Base-by-base conservation (phyloP, 2,329 filamentous ascomycete genomes). In the Helminthosporium solani region DNA sequence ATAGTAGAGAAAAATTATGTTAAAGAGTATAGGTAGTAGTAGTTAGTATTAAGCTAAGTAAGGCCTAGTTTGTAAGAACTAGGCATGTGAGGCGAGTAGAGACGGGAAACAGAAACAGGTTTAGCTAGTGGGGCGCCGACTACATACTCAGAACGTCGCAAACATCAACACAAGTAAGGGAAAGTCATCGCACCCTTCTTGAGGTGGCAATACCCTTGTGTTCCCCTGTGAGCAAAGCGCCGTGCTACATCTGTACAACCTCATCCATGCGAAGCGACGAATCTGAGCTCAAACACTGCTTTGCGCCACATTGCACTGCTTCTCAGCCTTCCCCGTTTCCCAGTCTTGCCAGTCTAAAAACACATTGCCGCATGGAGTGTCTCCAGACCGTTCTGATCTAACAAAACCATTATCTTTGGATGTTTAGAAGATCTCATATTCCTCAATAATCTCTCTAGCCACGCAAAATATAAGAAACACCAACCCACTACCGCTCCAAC, bases 401-500 rank as follows among this genome's bases (percentile, higher is more conserved):
- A n/a, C n/a, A n/a, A n/a, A n/a, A n/a, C n/a, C 25, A 27, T 27
- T 31, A n/a, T 7, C 12, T 14, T 14, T 14, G 14, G 5, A 18
- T 7, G 5, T 8, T 5, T 35, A 21, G 19, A 35, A 35, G 5
- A 19, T 35, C 16, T 19, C 33, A 7, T 6, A 14, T 14, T 21
- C 7, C 7, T 9, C 23, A 18, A 4, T 25, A 27, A 9, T 12
- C 7, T n/a, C 14, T 7, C 25, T 4, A 25, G 31, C 2, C 20
- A 14, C 2, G 8, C 33, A 39, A 12, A 2, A 47, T 47, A 40
- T 20, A 35, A 19, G 16, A 57, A 52, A 3, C 56, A 56, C 41
- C 56, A 57, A 39, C 44, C 52, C 6, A 57, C 51, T 2, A n/a
- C 20, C 54, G 12, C 39, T 47, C 20, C 44, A 42, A 20, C 28